Base-by-base conservation (phyloP, 495 filamentous ascomycete genomes). In the Lophiotrema nucula region DNA sequence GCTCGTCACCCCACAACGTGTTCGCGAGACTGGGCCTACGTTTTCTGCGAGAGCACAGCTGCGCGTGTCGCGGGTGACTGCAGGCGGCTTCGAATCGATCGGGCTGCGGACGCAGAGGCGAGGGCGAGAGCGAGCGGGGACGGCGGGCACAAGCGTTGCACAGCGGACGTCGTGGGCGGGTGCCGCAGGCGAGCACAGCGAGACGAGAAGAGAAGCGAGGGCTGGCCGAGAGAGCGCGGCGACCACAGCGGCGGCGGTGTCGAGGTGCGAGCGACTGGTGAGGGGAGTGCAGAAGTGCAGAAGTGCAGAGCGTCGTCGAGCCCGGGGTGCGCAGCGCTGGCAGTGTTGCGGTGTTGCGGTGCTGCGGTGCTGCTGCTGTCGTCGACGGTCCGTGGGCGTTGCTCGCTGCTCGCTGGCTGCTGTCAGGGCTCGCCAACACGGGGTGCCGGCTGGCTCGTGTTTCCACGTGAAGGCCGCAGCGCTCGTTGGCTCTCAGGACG, bases 11-110 rank as follows among this genome's bases (percentile, higher is more conserved):
- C 50, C 57, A 54, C 42, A 56, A 61, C 52, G 58, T 56, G 58
- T 62, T 37, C 35, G 46, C 10, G 41, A 48, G 33, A 23, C 10
- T n/a, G 25, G 25, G 25, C 19, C 33, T n/a, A n/a, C 31, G 31
- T 35, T 35, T 35, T 8, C 31, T 8, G 27, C 35, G 33, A 22
- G 44, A 47, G 35, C 43, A 56, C 51, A 49, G 39, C 27, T n/a
- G 51, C 51, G 58, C 52, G 58, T 56, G 58, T 42, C 16, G 51
- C 52, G 44, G 58, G 26, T 39, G 38, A 38, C 31, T 47, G 58
- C 51, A 62, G 58, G 38, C 41, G 52, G 37, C 28, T n/a, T 19
- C 43, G 46, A 35, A 46, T 50, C 31, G 52, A 60, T 60, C 56
- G 39, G 56, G 19, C 31, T 10, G 48, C 24, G 41, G 48, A 41